Base-by-base conservation (phyloP, 2,329 filamentous ascomycete genomes). In the Fusarium agapanthi region DNA sequence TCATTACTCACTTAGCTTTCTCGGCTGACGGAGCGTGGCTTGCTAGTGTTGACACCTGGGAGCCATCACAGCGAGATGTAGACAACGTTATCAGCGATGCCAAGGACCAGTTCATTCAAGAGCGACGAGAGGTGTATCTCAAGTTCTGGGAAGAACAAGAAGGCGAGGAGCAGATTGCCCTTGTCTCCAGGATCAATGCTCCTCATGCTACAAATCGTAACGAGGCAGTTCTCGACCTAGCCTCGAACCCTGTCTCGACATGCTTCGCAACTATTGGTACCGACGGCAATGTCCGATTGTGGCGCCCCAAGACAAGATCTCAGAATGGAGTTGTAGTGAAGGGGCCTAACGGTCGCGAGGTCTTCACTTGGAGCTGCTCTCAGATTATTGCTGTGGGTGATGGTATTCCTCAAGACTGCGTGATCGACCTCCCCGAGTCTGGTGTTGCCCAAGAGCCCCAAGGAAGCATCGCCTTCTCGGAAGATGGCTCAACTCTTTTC, bases 41-140 rank as follows among this genome's bases (percentile, higher is more conserved):
- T 64, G 95, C 93, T 9, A 98, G 94, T 4, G 89, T 97, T 3
- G 96, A 99, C 79, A 93, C 95, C 77, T 99, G 96, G 96, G 87
- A 88, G 57, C 95, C 95, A 3, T 90, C 93, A 15, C 83, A 84
- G 18, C 85, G 88, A 67, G 95, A 98, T 78, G 82, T 93, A 20
- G 87, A 89, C 43, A 87, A 78, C 48, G 75, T 82, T 3, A 76
- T 73, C 35, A 67, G 75, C 34, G 82, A 83, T 26, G 75, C 76
- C 66, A 81, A 78, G 69, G 84, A 82, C 73, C 86, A 83, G 57
- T 86, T 89, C 63, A 81, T 84, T 35, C 82, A 83, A 37, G 86
- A 87, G 69, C 86, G 85, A 69, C 87, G 88, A 47, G 95, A 98
- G 79, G 89, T 95, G 1, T 93, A 93, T 77, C 86, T 99, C 55